A percentile compares a stretch with the other conserved stretches of the same genome.
Evolutionary conservation across 164 flowering plant species (phyloP).

Genomic region (Echeveria elegans): DNA sequence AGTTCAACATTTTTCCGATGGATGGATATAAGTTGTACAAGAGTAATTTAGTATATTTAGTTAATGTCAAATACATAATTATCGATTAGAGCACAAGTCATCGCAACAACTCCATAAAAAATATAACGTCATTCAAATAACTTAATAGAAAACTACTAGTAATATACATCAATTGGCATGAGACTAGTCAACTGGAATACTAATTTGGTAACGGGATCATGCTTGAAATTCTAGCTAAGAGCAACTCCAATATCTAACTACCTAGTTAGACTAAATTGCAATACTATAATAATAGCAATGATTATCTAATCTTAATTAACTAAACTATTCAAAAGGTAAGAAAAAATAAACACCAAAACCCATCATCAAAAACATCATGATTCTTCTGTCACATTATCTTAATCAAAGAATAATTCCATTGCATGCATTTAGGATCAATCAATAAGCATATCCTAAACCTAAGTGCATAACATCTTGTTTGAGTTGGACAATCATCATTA

Average conservation of each 20-base stretch:
- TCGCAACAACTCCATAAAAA: no score
- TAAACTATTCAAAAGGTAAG: not conserved
- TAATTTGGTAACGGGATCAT: not conserved
- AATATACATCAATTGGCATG: no score
- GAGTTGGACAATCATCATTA: slow-evolving; percentile 1
- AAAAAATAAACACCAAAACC: not conserved
- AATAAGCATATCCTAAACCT: not conserved
- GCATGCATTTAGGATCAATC: slow-evolving; percentile 3
- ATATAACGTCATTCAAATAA: no score
- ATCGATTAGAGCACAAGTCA: no score
- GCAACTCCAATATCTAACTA: not conserved
- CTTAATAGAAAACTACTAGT: no score
- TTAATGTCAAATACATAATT: no score
- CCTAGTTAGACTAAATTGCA: not conserved
- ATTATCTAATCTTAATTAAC: not conserved
- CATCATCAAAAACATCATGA: not conserved
- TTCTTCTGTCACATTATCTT: not conserved
- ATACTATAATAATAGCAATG: not conserved
- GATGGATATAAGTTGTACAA: no score
- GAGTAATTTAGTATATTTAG: no score
- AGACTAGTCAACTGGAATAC: not conserved
- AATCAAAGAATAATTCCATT: not conserved
- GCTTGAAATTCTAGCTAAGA: not conserved
- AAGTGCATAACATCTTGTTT: not conserved
- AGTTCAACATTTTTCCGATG: no score